phyloP scores from a whole-genome alignment of 108 stramenopile genomes.

The Skeletonema grethae region DNA sequence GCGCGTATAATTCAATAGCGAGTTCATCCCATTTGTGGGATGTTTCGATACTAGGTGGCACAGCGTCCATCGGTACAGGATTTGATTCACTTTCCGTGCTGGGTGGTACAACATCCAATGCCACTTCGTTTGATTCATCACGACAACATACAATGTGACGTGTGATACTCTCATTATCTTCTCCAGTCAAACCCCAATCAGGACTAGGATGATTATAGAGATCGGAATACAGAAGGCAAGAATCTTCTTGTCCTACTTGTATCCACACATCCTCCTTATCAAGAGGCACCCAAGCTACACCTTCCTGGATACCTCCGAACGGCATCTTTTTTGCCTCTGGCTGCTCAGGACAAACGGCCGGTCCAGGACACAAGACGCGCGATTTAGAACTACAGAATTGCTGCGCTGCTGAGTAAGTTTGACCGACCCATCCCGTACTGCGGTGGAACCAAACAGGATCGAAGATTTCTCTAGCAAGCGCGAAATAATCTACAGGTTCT shows the following conservation, averaged over 20 bases:
- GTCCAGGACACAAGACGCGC: conserved; percentile 3
- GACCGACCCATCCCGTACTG: conserved; percentile 28
- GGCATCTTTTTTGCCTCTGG: conserved; percentile 12
- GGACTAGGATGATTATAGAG: neutral
- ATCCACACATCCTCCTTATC: conserved; percentile 23
- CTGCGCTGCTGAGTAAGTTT: conserved; percentile 27
- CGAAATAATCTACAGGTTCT: neutral
- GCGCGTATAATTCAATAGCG: neutral
- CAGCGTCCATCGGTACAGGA: neutral
- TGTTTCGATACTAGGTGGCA: neutral
- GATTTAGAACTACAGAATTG: conserved; percentile 27
- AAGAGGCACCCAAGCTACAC: conserved; percentile 1
- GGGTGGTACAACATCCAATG: neutral
- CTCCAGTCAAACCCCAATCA: conserved; percentile 11
- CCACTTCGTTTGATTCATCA: neutral
- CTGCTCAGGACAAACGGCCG: conserved; percentile 14
- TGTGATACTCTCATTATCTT: conserved; percentile 24
- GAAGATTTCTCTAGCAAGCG: neutral
- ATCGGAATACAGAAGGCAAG: conserved; percentile 13
- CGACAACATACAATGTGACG: conserved; percentile 36
- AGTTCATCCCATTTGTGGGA: neutral
- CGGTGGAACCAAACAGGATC: conserved; percentile 29
- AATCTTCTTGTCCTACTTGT: conserved; percentile 31
- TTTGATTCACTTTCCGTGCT: neutral
- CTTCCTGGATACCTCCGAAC: conserved; percentile 8